Base-by-base conservation (phyloP, 331 rosid species). In the Spiraea crenata region DNA sequence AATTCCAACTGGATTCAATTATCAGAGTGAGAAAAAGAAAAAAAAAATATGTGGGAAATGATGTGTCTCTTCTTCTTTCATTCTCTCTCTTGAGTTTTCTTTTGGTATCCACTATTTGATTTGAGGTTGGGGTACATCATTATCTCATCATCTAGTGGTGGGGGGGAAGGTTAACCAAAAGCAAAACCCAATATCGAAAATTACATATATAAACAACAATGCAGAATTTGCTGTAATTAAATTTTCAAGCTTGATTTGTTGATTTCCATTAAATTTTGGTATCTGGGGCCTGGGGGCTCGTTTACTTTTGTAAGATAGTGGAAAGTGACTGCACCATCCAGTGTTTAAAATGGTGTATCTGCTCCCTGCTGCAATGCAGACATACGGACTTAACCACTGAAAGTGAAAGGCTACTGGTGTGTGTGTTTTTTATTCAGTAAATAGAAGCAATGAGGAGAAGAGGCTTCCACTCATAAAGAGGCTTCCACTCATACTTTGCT, bases 121-220 rank as follows among this genome's bases (percentile, higher is more conserved):
- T 76, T 79, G 88, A 83, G 65, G 88, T 74, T 76, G 85, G 95
- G 85, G 71, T 57, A 77, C 91, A 91, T 91, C 81, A 93, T 91
- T 87, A 77, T 86, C 96, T 89, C 95, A 91, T 91, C 92, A 91
- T 89, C 95, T 73, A 77, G 92, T 85, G 87, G 95, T 25, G 31
- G 31, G 31, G 31, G 86, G 89, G 77, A 82, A 82, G 83, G 48
- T 76, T 74, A 65, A 77, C 69, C 81, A 81, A 84, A 83, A 87
- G 84, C 82, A 84, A 85, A 74, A 76, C 71, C 77, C 79, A 62
- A 73, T 52, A 57, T 72, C 73, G 74, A 71, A 71, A 73, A 66
- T 58, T 52, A 14, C 19, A 62, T 14, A 74, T 41, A 57, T 9
- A 57, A 63, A 3, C 20, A 50, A 57, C 45, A 50, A n/a, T n/a